phyloP scores from a whole-genome alignment of 495 filamentous ascomycete species.

The Polyplosphaeria fusca region DNA sequence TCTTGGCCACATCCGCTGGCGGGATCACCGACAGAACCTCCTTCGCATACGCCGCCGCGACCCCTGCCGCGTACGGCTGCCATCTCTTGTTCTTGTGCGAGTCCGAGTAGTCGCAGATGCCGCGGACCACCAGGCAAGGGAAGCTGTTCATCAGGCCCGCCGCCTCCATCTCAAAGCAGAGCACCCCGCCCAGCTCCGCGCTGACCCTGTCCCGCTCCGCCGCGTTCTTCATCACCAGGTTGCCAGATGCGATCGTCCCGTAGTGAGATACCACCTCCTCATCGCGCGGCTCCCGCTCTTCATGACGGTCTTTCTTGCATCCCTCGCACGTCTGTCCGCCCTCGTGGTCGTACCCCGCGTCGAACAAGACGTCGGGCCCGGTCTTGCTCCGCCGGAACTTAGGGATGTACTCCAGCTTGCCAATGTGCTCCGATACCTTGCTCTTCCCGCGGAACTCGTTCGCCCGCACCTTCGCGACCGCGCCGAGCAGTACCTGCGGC shows the following conservation, averaged over 20 bases:
- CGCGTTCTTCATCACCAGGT: conserved; percentile 39
- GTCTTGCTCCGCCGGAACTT: conserved; percentile 42
- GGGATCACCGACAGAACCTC: no score
- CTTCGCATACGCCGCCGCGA: conserved; percentile 23
- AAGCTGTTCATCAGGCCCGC: conserved; percentile 10
- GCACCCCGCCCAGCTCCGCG: background rate
- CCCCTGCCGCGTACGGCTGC: conserved; percentile 26
- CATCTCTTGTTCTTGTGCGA: conserved; percentile 31
- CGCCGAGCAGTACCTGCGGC: background rate
- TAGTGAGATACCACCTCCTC: conserved; percentile 41
- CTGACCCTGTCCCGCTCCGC: conserved; percentile 12
- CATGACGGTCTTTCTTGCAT: background rate
- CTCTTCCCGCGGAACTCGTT: background rate
- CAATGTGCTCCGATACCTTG: background rate
- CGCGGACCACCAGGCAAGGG: conserved; percentile 17
- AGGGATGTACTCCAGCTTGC: conserved; percentile 13
- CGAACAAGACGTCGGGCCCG: background rate
- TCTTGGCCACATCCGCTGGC: no score
- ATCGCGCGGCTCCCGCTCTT: background rate
- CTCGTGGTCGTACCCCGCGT: background rate
- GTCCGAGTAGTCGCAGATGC: conserved; percentile 30
- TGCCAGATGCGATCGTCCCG: conserved; percentile 45
- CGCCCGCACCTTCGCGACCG: background rate
- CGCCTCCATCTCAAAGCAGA: conserved; percentile 20
- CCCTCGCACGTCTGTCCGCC: background rate